Percentiles rank a stretch among this genome's conserved stretches.
Evolutionary conservation across 768 basidiomycete genomes (phyloP).

Genomic region (Suillus discolor): DNA sequence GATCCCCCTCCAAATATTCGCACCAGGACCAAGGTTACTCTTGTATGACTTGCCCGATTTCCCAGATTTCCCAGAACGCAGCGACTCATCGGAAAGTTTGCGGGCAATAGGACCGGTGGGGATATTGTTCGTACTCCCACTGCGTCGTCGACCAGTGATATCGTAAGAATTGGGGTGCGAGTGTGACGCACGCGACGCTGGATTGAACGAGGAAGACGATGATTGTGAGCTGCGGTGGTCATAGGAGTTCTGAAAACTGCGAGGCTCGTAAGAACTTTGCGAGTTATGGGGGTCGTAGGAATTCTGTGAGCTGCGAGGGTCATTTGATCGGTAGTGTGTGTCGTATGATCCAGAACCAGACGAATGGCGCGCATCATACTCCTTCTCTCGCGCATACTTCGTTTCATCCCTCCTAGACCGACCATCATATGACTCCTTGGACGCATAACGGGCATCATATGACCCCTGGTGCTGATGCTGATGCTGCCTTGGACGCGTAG

Average conservation of each 20-base stretch:
- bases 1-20: slow-evolving; percentile 10
- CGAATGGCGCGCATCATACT: slow-evolving; percentile 7
- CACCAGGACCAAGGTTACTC: slow-evolving; percentile 15
- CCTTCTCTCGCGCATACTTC: slow-evolving; percentile 7
- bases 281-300: neutral
- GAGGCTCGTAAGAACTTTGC: neutral
- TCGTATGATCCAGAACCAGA: slow-evolving; percentile 19
- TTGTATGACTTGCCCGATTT: slow-evolving; percentile 35
- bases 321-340: neutral
- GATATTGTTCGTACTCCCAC: slow-evolving; percentile 26
- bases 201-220: neutral
- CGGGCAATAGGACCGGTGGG: slow-evolving; percentile 24
- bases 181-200: neutral
- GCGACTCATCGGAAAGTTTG: slow-evolving; percentile 41
- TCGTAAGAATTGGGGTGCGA: neutral
- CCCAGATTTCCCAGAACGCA: slow-evolving; percentile 42
- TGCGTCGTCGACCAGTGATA: slow-evolving; percentile 26
- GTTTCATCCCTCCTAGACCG: slow-evolving; percentile 1
- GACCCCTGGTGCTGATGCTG: slow-evolving; percentile 34
- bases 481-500: slow-evolving; percentile 25
- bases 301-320: neutral
- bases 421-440: neutral
- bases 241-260: neutral
- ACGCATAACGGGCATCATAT: slow-evolving; percentile 12
- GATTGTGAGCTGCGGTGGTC: slow-evolving; percentile 2